These are phyloP conservation scores for Amanita exitialis DNA, from an alignment of 768 basidiomycete species.

Conservation along the genomic window DNA sequence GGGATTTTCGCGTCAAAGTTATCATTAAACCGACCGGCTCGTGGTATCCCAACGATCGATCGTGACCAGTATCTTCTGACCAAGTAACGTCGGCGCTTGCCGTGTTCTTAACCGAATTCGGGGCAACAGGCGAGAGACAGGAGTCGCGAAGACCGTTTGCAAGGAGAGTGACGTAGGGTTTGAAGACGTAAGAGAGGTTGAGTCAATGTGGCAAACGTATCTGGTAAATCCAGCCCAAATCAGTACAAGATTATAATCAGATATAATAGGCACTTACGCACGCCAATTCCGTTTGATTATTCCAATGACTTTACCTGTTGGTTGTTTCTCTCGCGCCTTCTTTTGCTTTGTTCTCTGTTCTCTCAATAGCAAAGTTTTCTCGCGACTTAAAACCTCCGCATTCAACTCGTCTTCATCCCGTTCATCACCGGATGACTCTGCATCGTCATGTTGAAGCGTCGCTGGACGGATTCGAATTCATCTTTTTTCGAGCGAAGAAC, in stretches of 20 bases:
- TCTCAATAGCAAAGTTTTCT: constrained; percentile 33
- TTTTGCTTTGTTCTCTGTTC: constrained; percentile 19
- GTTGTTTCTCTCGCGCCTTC: constrained; percentile 51
- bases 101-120: constrained; percentile 92
- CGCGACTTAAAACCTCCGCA: constrained; percentile 24
- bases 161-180: constrained; percentile 71
- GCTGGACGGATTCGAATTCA: constrained; percentile 27
- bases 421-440: constrained; percentile 62
- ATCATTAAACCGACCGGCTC: constrained; percentile 33
- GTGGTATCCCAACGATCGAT: constrained; percentile 88
- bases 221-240: constrained; percentile 23
- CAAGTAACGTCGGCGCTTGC: constrained; percentile 79
- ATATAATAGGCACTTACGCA: constrained; percentile 43
- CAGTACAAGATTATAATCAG: neutral
- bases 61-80: constrained; percentile 93
- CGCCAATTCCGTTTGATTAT: constrained; percentile 94
- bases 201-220: constrained; percentile 93
- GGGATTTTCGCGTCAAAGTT: neutral
- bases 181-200: constrained; percentile 73
- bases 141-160: constrained; percentile 91
- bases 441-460: constrained; percentile 80
- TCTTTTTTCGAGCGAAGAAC: too few species aligned
- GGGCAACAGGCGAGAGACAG: constrained; percentile 84
- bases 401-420: constrained; percentile 32
- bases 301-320: constrained; percentile 88